Base-by-base conservation (phyloP, 2,329 filamentous ascomycete species). In the Cercospora sp. region DNA sequence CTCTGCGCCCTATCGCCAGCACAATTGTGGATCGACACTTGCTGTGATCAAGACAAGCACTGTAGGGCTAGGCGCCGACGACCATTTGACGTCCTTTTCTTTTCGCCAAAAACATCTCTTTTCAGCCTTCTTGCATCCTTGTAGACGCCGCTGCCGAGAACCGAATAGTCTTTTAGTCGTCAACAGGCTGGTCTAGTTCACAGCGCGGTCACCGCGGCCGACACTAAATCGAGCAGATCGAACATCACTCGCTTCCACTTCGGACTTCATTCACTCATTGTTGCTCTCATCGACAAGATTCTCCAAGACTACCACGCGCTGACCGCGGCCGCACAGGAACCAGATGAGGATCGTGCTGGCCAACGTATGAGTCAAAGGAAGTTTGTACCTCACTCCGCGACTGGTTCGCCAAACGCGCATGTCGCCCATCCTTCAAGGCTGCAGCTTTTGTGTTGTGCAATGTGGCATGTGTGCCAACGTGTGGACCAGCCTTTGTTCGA, bases 171-270 rank as follows among this genome's bases (percentile, higher is more conserved):
- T 26, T 28, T n/a, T n/a, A 16, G 20, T 55, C 48, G 23, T 9
- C 12, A 9, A 28, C 16, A 28, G 48, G 23, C 13, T 26, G 23
- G 48, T 55, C 48, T 28, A 55, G 48, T 30, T 12, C 5, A 55
- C 16, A 28, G 20, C 12, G 48, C 48, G 23, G 20, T 13, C 48
- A 28, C 23, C 48, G 48, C 23, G 48, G 48, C 23, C 36, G 23
- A 36, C 55, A 33, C 55, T 59, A 59, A 59, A 36, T 59, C 31
- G 55, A 33, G 55, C 16, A 28, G 28, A 59, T 59, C 55, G 55
- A 59, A 18, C 28, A 33, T 23, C 55, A 28, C 30, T 36, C 30
- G 55, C 55, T 33, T 36, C 30, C 9, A 36, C 30, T 59, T 59
- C 55, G 55, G 55, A 36, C 18, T 36, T 18, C 30, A 57, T n/a